Evolutionary conservation across 176 grass and related monocot species (phyloP), one percentile per base, ranked within the genome.

Genomic region (Avena atlantica): DNA sequence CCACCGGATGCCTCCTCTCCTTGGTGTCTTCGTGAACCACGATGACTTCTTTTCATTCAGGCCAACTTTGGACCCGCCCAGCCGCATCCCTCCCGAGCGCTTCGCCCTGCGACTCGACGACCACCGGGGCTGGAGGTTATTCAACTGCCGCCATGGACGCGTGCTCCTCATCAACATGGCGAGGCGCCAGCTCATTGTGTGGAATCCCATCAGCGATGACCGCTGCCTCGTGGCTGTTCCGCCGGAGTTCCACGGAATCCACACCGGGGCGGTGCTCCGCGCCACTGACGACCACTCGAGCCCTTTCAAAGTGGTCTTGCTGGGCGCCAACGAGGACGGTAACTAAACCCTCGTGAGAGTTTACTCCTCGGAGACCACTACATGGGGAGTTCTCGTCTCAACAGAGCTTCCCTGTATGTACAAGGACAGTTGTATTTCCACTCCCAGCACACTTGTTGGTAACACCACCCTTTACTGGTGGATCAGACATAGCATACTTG

Each of bases 181-280:
- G 11, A 20, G 2, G 19, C 11, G 3, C 8, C 16, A 59, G 55
- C 0, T 78, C 31, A n/a, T 78, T 20, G 76, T 60, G 31, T 78
- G 76, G 51, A 16, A 78, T 10, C 76, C 55, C 34, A 58, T 78
- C 55, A 40, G 31, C 17, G 34, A 6, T 8, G 31, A 23, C 10
- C 19, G 1, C 76, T 5, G 5, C 31, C 20, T 13, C 5, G 76
- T 78, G 34, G 53, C 10, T 19, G 0, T 14, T 4, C 53, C 53
- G 1, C 11, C 10, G 19, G 10, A 1, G 11, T 58, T 78, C 76
- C 4, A 0, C 4, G 3, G 0, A 23, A 61, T 61, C 2, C 9
- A 61, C 58, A 61, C 58, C 2, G 58, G 8, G 58, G 58, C 58
- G 34, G 76, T 78, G 55, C 76, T 78, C 19, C 60, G 76, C 6